These are phyloP conservation scores for Xylariaceae sp. DNA, from an alignment of 2,329 filamentous ascomycete genomes.

Conservation along the genomic window DNA sequence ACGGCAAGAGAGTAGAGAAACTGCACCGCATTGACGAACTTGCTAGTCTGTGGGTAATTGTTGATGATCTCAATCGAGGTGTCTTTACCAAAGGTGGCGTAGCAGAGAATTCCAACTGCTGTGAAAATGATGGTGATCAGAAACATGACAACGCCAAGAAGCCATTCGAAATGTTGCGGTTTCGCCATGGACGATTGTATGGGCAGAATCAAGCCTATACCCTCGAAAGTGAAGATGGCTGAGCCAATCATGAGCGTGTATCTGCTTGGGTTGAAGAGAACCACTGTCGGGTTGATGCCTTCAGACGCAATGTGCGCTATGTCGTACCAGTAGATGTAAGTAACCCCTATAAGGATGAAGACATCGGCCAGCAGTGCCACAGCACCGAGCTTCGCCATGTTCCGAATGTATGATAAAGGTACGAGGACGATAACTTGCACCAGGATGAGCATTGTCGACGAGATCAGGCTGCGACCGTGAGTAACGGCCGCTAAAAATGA, in stretches of 20 bases:
- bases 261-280: constrained; percentile 71
- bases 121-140: constrained; percentile 77
- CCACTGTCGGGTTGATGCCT: constrained; percentile 67
- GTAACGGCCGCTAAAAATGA: constrained; percentile 71
- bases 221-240: constrained; percentile 80
- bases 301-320: constrained; percentile 60
- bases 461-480: constrained; percentile 55
- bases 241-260: constrained; percentile 76
- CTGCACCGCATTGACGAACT: constrained; percentile 78
- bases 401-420: constrained; percentile 73
- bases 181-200: constrained; percentile 79
- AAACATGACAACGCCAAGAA: constrained; percentile 73
- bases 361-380: constrained; percentile 73
- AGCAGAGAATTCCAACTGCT: constrained; percentile 74
- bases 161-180: constrained; percentile 69
- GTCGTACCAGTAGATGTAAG: constrained; percentile 78
- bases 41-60: constrained; percentile 74
- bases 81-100: constrained; percentile 72
- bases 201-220: constrained; percentile 77
- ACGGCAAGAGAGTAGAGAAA: constrained; percentile 77
- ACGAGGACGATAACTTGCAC: constrained; percentile 70
- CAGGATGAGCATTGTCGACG: constrained; percentile 66
- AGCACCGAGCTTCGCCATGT: constrained; percentile 76
- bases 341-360: constrained; percentile 73
- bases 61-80: constrained; percentile 78